Conservation (phyloP, 495 filamentous ascomycete species). For the Pseudevernia furfuracea region DNA sequence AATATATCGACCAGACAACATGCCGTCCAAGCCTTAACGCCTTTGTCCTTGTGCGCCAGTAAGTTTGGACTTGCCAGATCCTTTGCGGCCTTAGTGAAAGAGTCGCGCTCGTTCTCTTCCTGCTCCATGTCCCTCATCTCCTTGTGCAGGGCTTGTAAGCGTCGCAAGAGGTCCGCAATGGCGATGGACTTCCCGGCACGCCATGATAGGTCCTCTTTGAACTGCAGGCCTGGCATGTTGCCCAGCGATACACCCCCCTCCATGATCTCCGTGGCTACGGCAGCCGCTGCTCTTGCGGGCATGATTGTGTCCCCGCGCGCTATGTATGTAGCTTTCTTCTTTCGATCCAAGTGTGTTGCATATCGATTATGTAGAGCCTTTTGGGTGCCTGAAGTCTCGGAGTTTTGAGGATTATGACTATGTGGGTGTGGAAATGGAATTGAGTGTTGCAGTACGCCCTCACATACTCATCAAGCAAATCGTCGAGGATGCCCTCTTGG, state of each 20-base stretch:
- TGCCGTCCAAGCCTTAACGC: slow-evolving; percentile 79
- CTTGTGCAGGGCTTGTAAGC: slow-evolving; percentile 69
- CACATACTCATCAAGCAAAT: too few species aligned
- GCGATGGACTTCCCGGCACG: slow-evolving; percentile 80
- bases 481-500: too few species aligned
- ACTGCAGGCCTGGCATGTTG: slow-evolving; percentile 42
- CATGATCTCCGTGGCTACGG: slow-evolving; percentile 15
- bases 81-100: slow-evolving; percentile 74
- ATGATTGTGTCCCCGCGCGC: slow-evolving; percentile 3
- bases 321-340: neutral
- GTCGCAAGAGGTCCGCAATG: slow-evolving; percentile 69
- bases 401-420: neutral
- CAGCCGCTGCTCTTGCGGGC: slow-evolving; percentile 12
- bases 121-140: slow-evolving; percentile 85
- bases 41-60: slow-evolving; percentile 82
- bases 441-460: neutral
- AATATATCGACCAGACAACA: slow-evolving; percentile 92
- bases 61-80: slow-evolving; percentile 79
- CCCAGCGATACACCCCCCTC: slow-evolving; percentile 20
- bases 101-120: slow-evolving; percentile 73
- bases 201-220: slow-evolving; percentile 87
- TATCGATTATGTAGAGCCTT: neutral
- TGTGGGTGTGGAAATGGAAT: neutral
- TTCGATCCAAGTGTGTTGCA: neutral
- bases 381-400: neutral